phyloP scores from a whole-genome alignment of 306 rosid species.

The Mucuna pruriens region DNA sequence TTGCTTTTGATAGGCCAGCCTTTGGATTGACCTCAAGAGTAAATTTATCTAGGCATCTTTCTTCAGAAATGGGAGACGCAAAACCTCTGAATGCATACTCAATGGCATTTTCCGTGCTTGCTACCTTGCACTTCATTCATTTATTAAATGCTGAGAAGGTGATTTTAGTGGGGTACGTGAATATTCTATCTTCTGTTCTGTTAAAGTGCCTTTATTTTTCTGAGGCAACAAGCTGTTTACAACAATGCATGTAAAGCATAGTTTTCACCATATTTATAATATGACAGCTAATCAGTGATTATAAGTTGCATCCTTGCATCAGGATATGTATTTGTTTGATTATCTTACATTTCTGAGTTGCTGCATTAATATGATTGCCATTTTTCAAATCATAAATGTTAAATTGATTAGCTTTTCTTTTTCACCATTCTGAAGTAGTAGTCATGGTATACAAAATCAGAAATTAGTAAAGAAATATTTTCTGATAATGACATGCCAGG shows the following conservation, averaged over 20 bases:
- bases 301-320: constrained; percentile 21
- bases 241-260: neutral
- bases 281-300: constrained; percentile 9
- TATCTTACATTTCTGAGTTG: constrained; percentile 14
- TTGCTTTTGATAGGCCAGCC: constrained; percentile 98
- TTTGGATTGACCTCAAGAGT: constrained; percentile 92
- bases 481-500: constrained; percentile 56
- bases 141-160: constrained; percentile 76
- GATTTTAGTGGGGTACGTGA: constrained; percentile 79
- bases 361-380: neutral
- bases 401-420: constrained; percentile 12
- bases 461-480: constrained; percentile 17
- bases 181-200: constrained; percentile 33
- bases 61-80: constrained; percentile 49
- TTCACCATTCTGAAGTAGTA: neutral
- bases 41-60: constrained; percentile 35
- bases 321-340: neutral
- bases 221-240: constrained; percentile 8
- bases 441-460: neutral
- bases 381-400: constrained; percentile 17
- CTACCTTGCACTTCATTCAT: constrained; percentile 73
- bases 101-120: constrained; percentile 87
- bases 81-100: constrained; percentile 79
- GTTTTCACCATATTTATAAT: neutral
- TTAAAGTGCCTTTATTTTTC: neutral